A percentile compares a stretch with the other conserved stretches of the same genome.
Evolutionary conservation across 768 basidiomycete species (phyloP).

Genomic region (Flagelloscypha sp.): DNA sequence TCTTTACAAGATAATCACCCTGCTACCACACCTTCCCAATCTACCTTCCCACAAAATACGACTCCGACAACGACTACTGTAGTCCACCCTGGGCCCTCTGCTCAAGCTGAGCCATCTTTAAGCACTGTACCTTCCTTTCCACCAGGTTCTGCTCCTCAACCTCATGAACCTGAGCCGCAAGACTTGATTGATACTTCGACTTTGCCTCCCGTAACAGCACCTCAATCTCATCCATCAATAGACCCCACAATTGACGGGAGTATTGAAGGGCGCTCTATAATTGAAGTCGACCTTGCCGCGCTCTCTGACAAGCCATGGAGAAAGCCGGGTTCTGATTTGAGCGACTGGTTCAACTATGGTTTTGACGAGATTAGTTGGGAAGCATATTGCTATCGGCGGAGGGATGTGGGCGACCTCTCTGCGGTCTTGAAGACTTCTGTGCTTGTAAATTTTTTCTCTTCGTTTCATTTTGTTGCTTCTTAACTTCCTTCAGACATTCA

Average conservation of each 20-base stretch:
- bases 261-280: constrained; percentile 68
- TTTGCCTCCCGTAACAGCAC: constrained; percentile 60
- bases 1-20: constrained; percentile 15
- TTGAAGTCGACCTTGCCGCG: constrained; percentile 73
- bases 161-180: constrained; percentile 7
- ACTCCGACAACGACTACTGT: constrained; percentile 9
- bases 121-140: constrained; percentile 18
- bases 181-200: constrained; percentile 44
- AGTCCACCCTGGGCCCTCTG: constrained; percentile 13
- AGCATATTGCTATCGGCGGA: constrained; percentile 78
- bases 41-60: constrained; percentile 1
- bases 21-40: constrained; percentile 15
- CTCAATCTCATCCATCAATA: constrained; percentile 73
- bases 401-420: constrained; percentile 73
- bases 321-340: constrained; percentile 82
- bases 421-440: constrained; percentile 78
- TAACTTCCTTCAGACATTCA: constrained; percentile 49
- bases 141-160: constrained; percentile 9
- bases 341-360: constrained; percentile 99
- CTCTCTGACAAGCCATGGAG: constrained; percentile 87
- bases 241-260: constrained; percentile 60
- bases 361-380: constrained; percentile 98
- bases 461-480: constrained; percentile 6
- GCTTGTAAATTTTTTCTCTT: constrained; percentile 43
- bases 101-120: constrained; percentile 17